These are phyloP conservation scores for Petasospora fabianii DNA, from an alignment of 1,139 yeast genomes.

Conservation along the genomic window DNA sequence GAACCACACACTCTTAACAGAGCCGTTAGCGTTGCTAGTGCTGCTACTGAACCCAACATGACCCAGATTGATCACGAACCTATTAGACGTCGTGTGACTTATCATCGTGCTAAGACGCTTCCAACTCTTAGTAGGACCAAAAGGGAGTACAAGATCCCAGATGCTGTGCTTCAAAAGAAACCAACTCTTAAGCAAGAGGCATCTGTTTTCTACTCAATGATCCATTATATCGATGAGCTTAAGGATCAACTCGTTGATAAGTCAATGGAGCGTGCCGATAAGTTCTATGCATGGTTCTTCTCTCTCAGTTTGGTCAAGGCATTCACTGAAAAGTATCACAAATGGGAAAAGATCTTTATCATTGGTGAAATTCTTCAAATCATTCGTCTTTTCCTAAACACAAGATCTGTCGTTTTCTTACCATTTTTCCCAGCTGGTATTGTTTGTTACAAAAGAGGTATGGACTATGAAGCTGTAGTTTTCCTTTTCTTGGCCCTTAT, in stretches of 20 bases:
- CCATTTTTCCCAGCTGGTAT: conserved; percentile 25
- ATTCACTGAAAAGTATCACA: conserved; percentile 9
- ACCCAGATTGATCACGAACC: conserved; percentile 9
- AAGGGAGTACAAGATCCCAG: conserved; percentile 14
- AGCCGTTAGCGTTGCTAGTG: conserved; percentile 3
- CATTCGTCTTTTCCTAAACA: conserved; percentile 17
- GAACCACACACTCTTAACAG: too few relatives aligned
- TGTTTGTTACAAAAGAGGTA: conserved; percentile 15
- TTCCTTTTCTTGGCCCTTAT: conserved; percentile 22
- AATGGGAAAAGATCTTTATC: conserved; percentile 15
- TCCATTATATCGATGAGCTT: conserved; percentile 17
- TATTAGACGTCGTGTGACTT: conserved; percentile 11
- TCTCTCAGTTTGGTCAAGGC: conserved; percentile 7
- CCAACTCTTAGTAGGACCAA: conserved; percentile 6
- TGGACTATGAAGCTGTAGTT: conserved; percentile 22
- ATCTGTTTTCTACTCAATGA: conserved; percentile 19
- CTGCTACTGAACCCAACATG: conserved; percentile 11
- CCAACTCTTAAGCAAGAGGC: conserved; percentile 24
- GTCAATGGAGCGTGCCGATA: conserved; percentile 17
- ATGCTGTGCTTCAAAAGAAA: conserved; percentile 11
- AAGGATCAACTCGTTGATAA: conserved; percentile 20
- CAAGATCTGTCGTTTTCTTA: conserved; percentile 19
- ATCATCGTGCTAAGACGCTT: conserved; percentile 17
- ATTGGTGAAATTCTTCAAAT: conserved; percentile 20
- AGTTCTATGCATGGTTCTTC: conserved; percentile 17